Evolutionary conservation across 2,329 filamentous ascomycete species (phyloP), one percentile per base, ranked within the genome.

Genomic region (Fusarium falciforme): DNA sequence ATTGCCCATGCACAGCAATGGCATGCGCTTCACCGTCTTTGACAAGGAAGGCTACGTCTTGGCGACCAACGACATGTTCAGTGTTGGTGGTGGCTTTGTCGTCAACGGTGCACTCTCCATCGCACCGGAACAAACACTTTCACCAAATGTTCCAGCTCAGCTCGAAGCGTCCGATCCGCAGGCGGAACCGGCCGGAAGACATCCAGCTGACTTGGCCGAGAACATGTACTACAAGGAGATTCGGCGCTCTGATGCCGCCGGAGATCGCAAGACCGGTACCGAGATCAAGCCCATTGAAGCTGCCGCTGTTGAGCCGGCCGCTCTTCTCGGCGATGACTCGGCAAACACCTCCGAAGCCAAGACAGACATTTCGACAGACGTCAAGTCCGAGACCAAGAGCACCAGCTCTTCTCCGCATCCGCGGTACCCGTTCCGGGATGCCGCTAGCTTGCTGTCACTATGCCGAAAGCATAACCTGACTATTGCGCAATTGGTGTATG

Each of bases 171-270:
- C 60, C 20, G 66, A 68, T 27, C 44, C 64, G 40, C 38, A 73
- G 4, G 77, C 80, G 8, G 66, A 78, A 8, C 61, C 38, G 10
- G 57, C 71, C 9, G 75, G 70, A 9, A 69, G 72, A 4, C 85
- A 87, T 62, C 86, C 86, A 4, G 82, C 83, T n/a, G 86, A 88
- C 72, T 70, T 87, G 74, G 85, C 85, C 1, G 86, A 88, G 72
- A 88, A 88, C 70, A 77, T 88, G 80, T 88, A 84, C 71, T 88
- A 88, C 80, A 88, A 88, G 71, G 85, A 87, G 68, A 87, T 87
- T 61, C 77, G 84, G 52, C 82, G 86, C 40, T 80, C 82, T 4
- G 84, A 88, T 70, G 86, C 85, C 3, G 84, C 83, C 0, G 85
- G 85, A 38, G 84, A 85, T 66, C 84, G 86, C 12, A 80, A 81